phyloP scores from a whole-genome alignment of 768 basidiomycete species.

The Mrakia frigida region DNA sequence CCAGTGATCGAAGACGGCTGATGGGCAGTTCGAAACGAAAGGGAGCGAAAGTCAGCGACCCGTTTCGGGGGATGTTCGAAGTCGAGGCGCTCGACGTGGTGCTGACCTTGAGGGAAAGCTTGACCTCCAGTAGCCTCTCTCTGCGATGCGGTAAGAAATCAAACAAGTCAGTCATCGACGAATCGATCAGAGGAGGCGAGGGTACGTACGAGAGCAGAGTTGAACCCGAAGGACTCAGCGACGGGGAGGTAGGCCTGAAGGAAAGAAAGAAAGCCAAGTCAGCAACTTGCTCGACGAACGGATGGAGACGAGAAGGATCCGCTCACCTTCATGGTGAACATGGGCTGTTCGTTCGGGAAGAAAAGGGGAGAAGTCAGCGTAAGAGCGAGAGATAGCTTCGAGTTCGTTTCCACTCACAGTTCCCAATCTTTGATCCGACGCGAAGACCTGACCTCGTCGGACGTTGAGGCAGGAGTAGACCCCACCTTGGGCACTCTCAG shows the following conservation, averaged over 20 bases:
- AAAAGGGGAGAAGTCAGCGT: background rate
- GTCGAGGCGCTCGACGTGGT: too few relatives aligned
- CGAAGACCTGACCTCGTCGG: constrained; percentile 97
- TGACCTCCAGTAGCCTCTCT: constrained; percentile 88
- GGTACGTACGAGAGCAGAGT: constrained; percentile 69
- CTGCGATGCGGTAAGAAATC: too few relatives aligned
- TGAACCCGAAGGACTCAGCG: constrained; percentile 76
- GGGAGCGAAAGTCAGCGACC: too few relatives aligned
- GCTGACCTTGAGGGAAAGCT: constrained; percentile 99
- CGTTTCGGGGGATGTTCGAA: too few relatives aligned
- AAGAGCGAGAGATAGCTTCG: background rate
- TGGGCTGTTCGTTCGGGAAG: constrained; percentile 61
- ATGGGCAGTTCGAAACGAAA: too few relatives aligned
- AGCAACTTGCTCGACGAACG: background rate
- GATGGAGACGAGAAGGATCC: too few relatives aligned
- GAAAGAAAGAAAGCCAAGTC: background rate
- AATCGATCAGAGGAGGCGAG: too few relatives aligned
- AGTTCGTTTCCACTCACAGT: constrained; percentile 47
- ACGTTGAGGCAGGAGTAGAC: constrained; percentile 83
- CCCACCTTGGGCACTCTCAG: constrained; percentile 94
- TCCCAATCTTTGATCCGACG: constrained; percentile 91
- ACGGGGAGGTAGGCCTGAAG: constrained; percentile 54
- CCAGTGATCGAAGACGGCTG: constrained; percentile 57
- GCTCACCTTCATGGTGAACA: constrained; percentile 85
- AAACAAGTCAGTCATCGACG: too few relatives aligned